phyloP scores from a whole-genome alignment of 2,329 filamentous ascomycete species.

The Fusarium marasasianum region DNA sequence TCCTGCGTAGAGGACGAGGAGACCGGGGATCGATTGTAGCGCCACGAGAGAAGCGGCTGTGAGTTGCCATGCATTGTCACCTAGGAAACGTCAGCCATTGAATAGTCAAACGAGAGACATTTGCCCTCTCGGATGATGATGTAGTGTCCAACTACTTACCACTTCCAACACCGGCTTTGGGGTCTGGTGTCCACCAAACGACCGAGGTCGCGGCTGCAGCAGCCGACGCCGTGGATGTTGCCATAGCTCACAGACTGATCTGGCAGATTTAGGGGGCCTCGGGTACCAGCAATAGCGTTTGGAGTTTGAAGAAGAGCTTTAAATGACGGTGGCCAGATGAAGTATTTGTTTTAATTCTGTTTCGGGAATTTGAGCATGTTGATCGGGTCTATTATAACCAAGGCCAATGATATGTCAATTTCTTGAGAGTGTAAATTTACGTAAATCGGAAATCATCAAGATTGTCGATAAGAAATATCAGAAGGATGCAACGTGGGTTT shows the following conservation, averaged over 20 bases:
- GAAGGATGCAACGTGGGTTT: neutral
- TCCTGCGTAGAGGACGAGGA: neutral
- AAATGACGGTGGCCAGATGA: accelerated
- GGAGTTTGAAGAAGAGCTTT: too few species aligned
- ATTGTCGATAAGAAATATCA: neutral
- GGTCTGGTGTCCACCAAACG: neutral
- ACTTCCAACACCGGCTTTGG: neutral
- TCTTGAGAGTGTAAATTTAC: neutral
- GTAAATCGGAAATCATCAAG: neutral
- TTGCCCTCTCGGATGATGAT: neutral
- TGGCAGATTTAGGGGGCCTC: too few species aligned
- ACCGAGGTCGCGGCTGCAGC: neutral
- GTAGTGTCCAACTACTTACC: neutral
- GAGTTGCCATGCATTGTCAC: neutral
- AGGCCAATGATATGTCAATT: accelerated
- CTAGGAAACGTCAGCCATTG: neutral
- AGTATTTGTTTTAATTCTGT: neutral
- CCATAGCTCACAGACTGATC: neutral
- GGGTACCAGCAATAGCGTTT: accelerated
- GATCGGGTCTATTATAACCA: neutral
- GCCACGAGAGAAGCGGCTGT: neutral
- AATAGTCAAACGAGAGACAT: accelerated
- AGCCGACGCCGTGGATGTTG: neutral
- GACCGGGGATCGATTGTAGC: neutral
- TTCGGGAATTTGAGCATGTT: too few species aligned